Evolutionary conservation across 2,329 filamentous ascomycete species (phyloP).

Genomic region (Phyllosticta citrichinensis): DNA sequence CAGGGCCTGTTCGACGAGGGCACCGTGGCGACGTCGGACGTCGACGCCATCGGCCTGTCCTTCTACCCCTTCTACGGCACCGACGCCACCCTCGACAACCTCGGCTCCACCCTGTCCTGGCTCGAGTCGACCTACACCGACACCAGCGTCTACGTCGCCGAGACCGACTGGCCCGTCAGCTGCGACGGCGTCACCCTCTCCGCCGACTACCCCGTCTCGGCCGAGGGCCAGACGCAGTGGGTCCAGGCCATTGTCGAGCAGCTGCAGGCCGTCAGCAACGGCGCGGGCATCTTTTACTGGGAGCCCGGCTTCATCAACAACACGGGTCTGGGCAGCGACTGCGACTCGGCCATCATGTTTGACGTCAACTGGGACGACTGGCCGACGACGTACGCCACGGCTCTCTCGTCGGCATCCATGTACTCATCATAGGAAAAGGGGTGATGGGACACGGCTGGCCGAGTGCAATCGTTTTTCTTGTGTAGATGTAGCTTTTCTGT

Average conservation of each 20-base stretch:
- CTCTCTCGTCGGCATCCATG: conserved; percentile 44
- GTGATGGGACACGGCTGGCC: neutral
- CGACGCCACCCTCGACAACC: conserved; percentile 46
- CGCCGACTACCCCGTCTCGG: conserved; percentile 51
- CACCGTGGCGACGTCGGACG: conserved; percentile 44
- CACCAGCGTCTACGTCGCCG: conserved; percentile 59
- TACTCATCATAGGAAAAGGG: conserved; percentile 22
- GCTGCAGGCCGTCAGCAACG: conserved; percentile 43
- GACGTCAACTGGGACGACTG: conserved; percentile 55
- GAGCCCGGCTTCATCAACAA: conserved; percentile 64
- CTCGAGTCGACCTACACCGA: conserved; percentile 49
- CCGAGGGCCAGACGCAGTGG: conserved; percentile 53
- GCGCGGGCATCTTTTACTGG: conserved; percentile 60
- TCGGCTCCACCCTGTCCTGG: conserved; percentile 47
- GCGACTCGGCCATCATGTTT: conserved; percentile 18
- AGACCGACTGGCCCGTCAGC: conserved; percentile 59
- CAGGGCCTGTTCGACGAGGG: conserved; percentile 43
- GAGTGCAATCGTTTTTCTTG: neutral
- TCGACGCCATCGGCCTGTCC: conserved; percentile 62
- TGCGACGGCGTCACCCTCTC: conserved; percentile 44
- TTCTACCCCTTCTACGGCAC: conserved; percentile 64
- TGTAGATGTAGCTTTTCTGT: no score
- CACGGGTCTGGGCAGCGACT: conserved; percentile 46
- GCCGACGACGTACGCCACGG: conserved; percentile 46
- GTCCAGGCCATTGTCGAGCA: conserved; percentile 49